Base-by-base conservation (phyloP, 164 flowering plant genomes). In the Nymphaea thermarum region DNA sequence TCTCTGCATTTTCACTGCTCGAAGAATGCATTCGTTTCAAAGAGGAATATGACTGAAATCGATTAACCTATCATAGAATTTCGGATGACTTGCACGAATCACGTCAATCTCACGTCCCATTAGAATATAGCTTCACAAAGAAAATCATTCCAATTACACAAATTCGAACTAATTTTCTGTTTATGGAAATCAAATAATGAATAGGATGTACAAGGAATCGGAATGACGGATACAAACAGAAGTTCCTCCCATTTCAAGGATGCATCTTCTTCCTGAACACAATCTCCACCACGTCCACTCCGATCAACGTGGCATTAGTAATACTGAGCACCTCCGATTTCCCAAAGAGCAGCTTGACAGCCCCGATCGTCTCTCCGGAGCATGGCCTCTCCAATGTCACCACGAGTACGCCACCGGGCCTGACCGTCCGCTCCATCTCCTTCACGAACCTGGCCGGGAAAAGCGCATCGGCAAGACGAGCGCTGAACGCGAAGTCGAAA, bases 401-500 rank as follows among this genome's bases (percentile, higher is more conserved):
- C 67, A 89, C 83, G 66, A 86, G 80, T 43, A 81, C 72, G 41
- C 98, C 98, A 3, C 89, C 86, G 11, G 41, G 42, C 74, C 83
- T 71, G 59, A 89, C 91, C 63, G 88, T 84, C 72, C 98, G 71
- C 81, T 93, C 96, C 87, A 93, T 80, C 85, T 93, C 94, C 43
- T 69, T 60, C 36, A 68, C 91, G 60, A 79, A 87, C 79, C 95
- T 69, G 12, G 47, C 47, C 43, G 96, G 96, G 71, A 82, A 89
- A 79, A 93, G 66, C 0, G 93, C 87, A 76, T 82, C 84, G 0
- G 70, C 82, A 3, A 93, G 67, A 44, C 80, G 84, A 14, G 75
- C 83, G 45, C 76, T 84, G 63, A 83, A 87, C 43, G 79, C 94
- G 4, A 93, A 18, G 78, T 93, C 96, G 69, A 93, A 93, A 25